A percentile compares a stretch with the other conserved stretches of the same genome.
Conservation (phyloP, 1,139 yeast species). For the Candida frijolesensis region DNA sequence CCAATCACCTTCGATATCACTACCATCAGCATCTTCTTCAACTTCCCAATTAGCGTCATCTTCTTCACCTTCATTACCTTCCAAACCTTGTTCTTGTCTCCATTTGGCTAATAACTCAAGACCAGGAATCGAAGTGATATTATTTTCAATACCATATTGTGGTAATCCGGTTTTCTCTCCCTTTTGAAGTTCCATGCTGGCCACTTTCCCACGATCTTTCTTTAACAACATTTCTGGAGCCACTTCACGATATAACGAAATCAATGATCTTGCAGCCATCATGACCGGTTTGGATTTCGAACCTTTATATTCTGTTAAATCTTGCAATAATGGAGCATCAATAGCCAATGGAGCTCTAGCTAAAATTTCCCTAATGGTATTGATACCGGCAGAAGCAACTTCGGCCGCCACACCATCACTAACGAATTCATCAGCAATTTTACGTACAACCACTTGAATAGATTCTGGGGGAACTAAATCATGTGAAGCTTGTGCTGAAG, state of each 20-base stretch:
- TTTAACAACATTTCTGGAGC: conserved; percentile 93
- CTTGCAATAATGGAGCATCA: conserved; percentile 83
- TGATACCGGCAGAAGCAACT: conserved; percentile 97
- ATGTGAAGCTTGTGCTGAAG: conserved; percentile 94
- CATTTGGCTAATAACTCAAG: conserved; percentile 86
- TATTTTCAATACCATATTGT: conserved; percentile 72
- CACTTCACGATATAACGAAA: conserved; percentile 83
- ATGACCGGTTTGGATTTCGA: conserved; percentile 91
- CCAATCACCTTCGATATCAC: conserved; percentile 67
- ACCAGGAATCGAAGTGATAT: conserved; percentile 78
- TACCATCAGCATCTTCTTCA: conserved; percentile 46
- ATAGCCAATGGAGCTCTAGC: conserved; percentile 94
- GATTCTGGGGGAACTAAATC: conserved; percentile 96
- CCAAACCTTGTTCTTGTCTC: conserved; percentile 72
- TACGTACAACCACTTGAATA: conserved; percentile 74
- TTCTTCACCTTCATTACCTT: conserved; percentile 40
- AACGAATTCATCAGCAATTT: conserved; percentile 95
- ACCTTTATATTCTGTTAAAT: conserved; percentile 85
- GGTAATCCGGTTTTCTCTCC: conserved; percentile 52
- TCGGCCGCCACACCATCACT: conserved; percentile 98
- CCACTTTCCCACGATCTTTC: conserved; percentile 91
- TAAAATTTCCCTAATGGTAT: conserved; percentile 89
- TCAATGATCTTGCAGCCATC: conserved; percentile 92
- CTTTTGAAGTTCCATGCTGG: conserved; percentile 74
- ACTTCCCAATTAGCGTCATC: conserved; percentile 47